Base-by-base conservation (phyloP, 148 eudicot genomes). In the Pharnaceum exiguum region DNA sequence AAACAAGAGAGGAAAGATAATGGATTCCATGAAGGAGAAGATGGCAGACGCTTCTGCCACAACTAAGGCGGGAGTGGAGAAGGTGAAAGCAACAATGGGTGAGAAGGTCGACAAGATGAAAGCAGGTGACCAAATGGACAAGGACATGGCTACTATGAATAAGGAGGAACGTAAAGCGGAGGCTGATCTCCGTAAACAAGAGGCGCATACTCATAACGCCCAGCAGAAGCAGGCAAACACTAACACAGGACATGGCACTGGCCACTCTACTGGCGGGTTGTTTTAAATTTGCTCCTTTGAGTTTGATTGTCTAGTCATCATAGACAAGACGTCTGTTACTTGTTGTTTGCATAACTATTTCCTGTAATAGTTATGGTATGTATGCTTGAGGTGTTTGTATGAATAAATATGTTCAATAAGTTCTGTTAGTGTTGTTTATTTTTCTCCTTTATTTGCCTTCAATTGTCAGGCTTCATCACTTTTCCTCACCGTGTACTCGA, bases 31-130 rank as follows among this genome's bases (percentile, higher is more conserved):
- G 48, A 63, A 63, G 68, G 59, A 63, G 51, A 63, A 53, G 60
- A 51, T 60, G 5, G 60, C 59, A 2, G 68, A 63, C 23, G 51
- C 43, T 3, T 25, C 52, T 3, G 68, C 60, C 0, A 15, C 59
- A 0, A 44, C 60, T 1, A 63, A 53, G 44, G 59, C 44, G 13
- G 60, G 68, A 3, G 24, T 43, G 59, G 68, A 63, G 51, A 63
- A 63, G 33, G 33, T 52, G 1, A 63, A 63, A 52, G 68, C 68
- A 7, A 33, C 68, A 12, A 52, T 55, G 9, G 52, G 49, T 1
- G 68, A 63, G 44, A 63, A 63, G 52, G 68, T 53, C 8, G 68
- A 63, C 13, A 63, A 42, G 38, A 33, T 53, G 51, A 63, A 53
- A 17, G n/a, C n/a, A n/a, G 68, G 28, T 24, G 68, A 53, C 9